Percentiles rank a stretch among this genome's conserved stretches.
Conservation (phyloP, 2,329 filamentous ascomycete species). For the Orbilia brochopaga region DNA sequence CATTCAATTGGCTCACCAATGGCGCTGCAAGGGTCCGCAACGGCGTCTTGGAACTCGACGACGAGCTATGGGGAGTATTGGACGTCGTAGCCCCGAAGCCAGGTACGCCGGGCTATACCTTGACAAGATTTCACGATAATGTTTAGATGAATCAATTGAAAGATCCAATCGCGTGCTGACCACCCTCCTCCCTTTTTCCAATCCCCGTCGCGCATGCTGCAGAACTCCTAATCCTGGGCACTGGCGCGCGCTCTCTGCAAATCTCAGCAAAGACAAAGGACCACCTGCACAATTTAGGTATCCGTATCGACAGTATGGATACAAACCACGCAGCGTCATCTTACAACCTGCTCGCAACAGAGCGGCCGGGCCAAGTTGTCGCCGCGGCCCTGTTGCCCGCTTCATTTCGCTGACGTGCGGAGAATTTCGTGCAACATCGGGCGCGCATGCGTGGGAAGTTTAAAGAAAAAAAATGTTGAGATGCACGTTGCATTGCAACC, state of each 20-base stretch:
- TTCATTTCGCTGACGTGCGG: slow-evolving; percentile 44
- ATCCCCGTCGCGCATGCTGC: slow-evolving; percentile 20
- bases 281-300: slow-evolving; percentile 76
- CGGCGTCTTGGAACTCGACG: slow-evolving; percentile 78
- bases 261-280: slow-evolving; percentile 75
- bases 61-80: slow-evolving; percentile 75
- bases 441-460: background rate
- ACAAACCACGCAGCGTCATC: slow-evolving; percentile 92
- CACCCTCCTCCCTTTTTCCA: background rate
- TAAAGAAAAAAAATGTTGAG: slow-evolving; percentile 8
- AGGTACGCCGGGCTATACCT: slow-evolving; percentile 63
- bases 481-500: too few relatives aligned
- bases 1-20: slow-evolving; percentile 74
- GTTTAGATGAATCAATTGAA: slow-evolving; percentile 13
- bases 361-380: slow-evolving; percentile 82
- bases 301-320: slow-evolving; percentile 86
- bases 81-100: slow-evolving; percentile 84
- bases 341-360: slow-evolving; percentile 93
- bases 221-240: slow-evolving; percentile 89
- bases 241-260: slow-evolving; percentile 76
- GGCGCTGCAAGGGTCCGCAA: slow-evolving; percentile 64
- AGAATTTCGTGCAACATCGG: slow-evolving; percentile 28
- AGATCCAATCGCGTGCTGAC: slow-evolving; percentile 23
- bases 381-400: slow-evolving; percentile 76
- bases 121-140: too few relatives aligned